These are phyloP conservation scores for Arthromyces matolae DNA, from an alignment of 768 basidiomycete species.

Conservation along the genomic window DNA sequence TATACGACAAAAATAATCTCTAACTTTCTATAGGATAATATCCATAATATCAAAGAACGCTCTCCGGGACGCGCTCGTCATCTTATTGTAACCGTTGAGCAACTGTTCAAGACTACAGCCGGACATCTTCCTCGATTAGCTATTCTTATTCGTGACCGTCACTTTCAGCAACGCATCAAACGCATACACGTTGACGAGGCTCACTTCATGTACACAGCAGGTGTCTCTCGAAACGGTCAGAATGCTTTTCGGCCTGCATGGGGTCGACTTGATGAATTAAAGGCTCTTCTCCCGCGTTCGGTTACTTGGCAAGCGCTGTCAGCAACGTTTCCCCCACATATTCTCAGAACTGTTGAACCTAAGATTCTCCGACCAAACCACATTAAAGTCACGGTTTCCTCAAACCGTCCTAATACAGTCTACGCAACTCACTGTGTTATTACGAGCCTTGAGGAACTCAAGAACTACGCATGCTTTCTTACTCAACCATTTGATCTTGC, in stretches of 20 bases:
- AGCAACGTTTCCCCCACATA: slow-evolving; percentile 22
- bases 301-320: slow-evolving; percentile 1
- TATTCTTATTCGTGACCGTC: slow-evolving; percentile 1
- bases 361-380: too few relatives aligned
- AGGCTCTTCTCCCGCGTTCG: neutral
- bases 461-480: slow-evolving; percentile 26
- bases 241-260: slow-evolving; percentile 23
- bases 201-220: slow-evolving; percentile 20
- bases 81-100: slow-evolving; percentile 20
- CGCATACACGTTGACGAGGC: slow-evolving; percentile 23
- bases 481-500: slow-evolving; percentile 5
- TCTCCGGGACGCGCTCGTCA: neutral
- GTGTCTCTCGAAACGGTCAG: slow-evolving; percentile 16
- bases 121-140: slow-evolving; percentile 14
- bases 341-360: slow-evolving; percentile 16
- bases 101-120: slow-evolving; percentile 16
- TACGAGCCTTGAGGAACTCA: slow-evolving; percentile 13
- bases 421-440: slow-evolving; percentile 27
- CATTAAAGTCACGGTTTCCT: slow-evolving; percentile 16
- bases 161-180: slow-evolving; percentile 6
- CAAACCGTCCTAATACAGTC: slow-evolving; percentile 26
- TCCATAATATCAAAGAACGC: neutral
- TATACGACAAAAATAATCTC: neutral
- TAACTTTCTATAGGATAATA: neutral
- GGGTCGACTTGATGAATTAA: slow-evolving; percentile 5